A percentile compares a stretch with the other conserved stretches of the same genome.
phyloP scores from a whole-genome alignment of 192 early-diverging fungal genomes.

The Thamnidium elegans region DNA sequence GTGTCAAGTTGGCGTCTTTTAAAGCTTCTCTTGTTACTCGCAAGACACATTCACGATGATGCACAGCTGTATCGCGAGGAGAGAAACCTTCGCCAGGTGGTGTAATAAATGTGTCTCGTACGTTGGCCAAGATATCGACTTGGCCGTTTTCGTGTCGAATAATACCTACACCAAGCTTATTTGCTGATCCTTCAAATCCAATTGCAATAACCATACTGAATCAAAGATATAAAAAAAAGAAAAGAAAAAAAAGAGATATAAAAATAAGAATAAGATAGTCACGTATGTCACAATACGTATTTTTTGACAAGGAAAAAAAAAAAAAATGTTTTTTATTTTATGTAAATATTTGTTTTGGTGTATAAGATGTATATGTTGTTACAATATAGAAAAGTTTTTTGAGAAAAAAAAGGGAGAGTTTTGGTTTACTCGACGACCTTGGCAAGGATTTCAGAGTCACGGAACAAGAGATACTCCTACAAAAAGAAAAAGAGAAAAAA shows the following conservation, averaged over 20 bases:
- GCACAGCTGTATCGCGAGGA: slow-evolving; percentile 89
- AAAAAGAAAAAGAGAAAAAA: slow-evolving; percentile 1
- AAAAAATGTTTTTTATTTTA: not conserved
- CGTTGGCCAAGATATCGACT: slow-evolving; percentile 80
- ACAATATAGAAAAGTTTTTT: no score
- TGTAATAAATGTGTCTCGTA: slow-evolving; percentile 92
- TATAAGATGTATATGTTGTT: not conserved
- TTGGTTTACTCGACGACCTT: slow-evolving; percentile 64
- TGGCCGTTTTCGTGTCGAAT: slow-evolving; percentile 69
- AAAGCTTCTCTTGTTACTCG: slow-evolving; percentile 75
- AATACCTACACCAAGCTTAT: slow-evolving; percentile 96
- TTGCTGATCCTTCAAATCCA: slow-evolving; percentile 89
- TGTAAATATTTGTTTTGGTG: not conserved
- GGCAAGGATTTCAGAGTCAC: slow-evolving; percentile 91
- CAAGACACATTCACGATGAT: slow-evolving; percentile 82
- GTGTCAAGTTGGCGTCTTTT: slow-evolving; percentile 67
- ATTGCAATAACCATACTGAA: slow-evolving; percentile 56
- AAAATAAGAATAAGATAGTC: not conserved
- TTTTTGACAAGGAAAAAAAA: not conserved
- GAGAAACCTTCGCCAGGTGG: slow-evolving; percentile 95
- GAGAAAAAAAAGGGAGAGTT: not conserved
- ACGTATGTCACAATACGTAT: not conserved
- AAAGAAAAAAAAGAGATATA: not conserved
- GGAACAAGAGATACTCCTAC: slow-evolving; percentile 85
- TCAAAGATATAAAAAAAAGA: not conserved